phyloP scores from a whole-genome alignment of 495 filamentous ascomycete species.

The Usnea hakonensis region DNA sequence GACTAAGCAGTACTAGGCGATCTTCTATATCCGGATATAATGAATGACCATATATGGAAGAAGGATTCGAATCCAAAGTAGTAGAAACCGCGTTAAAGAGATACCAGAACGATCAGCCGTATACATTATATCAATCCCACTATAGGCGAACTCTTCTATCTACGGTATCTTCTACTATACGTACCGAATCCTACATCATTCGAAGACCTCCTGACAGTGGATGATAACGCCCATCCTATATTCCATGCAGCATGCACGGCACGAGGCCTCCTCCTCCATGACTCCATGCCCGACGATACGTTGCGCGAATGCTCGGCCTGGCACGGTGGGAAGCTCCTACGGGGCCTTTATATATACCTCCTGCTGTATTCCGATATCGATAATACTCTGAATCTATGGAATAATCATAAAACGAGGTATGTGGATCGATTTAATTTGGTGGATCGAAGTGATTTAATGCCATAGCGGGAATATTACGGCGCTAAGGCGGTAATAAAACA shows the following conservation, averaged over 20 bases:
- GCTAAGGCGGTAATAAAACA: no score
- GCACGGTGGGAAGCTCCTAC: neutral
- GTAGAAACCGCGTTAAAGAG: neutral
- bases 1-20: neutral
- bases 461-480: no score
- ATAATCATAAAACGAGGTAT: neutral
- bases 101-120: neutral
- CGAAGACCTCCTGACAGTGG: neutral
- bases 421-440: no score
- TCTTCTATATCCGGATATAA: neutral
- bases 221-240: neutral
- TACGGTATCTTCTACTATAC: neutral
- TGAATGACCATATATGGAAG: no score
- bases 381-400: neutral
- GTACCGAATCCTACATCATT: no score
- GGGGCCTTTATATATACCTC: neutral
- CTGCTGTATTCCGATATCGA: neutral
- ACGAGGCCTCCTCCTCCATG: neutral
- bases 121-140: no score
- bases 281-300: neutral
- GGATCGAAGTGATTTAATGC: no score
- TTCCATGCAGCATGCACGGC: neutral
- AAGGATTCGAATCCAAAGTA: no score
- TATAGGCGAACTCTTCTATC: no score
- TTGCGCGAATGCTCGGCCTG: neutral